Base-by-base conservation (phyloP, 31 red algal genomes). In the Odonthalia washingtoniensis region DNA sequence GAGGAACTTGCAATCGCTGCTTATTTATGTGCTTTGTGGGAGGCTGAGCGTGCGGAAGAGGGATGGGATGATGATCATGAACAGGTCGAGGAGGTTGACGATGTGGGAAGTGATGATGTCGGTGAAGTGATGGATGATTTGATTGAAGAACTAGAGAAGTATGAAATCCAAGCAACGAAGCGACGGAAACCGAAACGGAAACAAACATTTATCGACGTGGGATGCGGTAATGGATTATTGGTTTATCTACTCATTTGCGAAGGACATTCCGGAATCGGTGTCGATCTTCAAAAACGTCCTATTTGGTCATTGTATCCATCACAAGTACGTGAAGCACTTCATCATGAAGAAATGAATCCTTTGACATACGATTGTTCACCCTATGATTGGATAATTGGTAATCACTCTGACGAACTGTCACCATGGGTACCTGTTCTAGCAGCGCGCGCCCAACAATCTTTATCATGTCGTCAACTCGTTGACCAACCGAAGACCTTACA, bases 361-460 rank as follows among this genome's bases (percentile, higher is more conserved):
- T 42, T 65, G 24, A 81, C 86, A 21, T 89, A 89, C 45, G 77
- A 80, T 53, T 80, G 86, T 42, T 69, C 57, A 46, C 39, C 77
- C 28, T 80, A 57, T 30, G 75, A 89, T 46, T 89, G 86, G 86
- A 81, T 89, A 30, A 17, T 89, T n/a, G 86, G 86, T 3, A 89
- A 89, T 70, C 86, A 89, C 36, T 70, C 70, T 46, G 84, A 87
- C 46, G 84, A 87, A 42, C 60, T 87, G 34, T 78, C 84, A 63
- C 86, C 76, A 40, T 89, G 86, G 86, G 70, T 89, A 62, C 86
- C 86, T 3, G 75, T 81, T 39, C 68, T 89, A 42, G 77, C 86
- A 16, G 46, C 86, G 40, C 86, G 86, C n/a, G 36, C 38, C 31
- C 86, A 89, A 80, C 17, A 3, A 30, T 9, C 14, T 3, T 62